Evolutionary conservation across 768 basidiomycete genomes (phyloP).

Genomic region (Naganishia randhawae): DNA sequence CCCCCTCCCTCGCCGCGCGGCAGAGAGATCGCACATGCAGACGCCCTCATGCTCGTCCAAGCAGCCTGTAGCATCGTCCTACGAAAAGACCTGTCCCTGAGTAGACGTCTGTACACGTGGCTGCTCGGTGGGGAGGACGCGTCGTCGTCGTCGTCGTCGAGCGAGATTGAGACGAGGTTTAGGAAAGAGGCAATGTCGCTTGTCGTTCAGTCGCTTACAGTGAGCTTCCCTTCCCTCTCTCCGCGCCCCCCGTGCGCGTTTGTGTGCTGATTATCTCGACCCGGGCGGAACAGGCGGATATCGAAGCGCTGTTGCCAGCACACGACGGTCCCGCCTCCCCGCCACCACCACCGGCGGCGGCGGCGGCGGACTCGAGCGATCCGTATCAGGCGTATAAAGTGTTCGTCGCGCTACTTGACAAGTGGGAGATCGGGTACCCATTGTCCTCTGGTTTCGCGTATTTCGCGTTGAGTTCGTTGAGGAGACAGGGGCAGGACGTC

Average conservation of each 20-base stretch:
- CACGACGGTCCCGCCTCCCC: neutral
- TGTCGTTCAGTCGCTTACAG: neutral
- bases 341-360: no score
- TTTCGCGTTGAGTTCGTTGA: slow-evolving; percentile 2
- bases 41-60: slow-evolving; percentile 77
- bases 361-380: slow-evolving; percentile 55
- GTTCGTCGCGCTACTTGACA: slow-evolving; percentile 88
- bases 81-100: slow-evolving; percentile 84
- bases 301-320: no score
- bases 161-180: slow-evolving; percentile 70
- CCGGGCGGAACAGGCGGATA: neutral
- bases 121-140: slow-evolving; percentile 69
- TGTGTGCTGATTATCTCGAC: neutral
- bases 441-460: slow-evolving; percentile 74
- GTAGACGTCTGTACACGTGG: slow-evolving; percentile 90
- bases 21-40: slow-evolving; percentile 59
- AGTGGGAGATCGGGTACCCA: slow-evolving; percentile 87
- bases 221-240: neutral
- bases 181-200: slow-evolving; percentile 44
- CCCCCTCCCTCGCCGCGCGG: neutral
- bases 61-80: slow-evolving; percentile 84
- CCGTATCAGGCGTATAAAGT: slow-evolving; percentile 87
- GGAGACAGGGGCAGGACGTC: neutral
- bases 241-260: neutral
- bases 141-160: no score